These are phyloP conservation scores for Dendrothele bispora DNA, from an alignment of 768 basidiomycete species.

Conservation along the genomic window DNA sequence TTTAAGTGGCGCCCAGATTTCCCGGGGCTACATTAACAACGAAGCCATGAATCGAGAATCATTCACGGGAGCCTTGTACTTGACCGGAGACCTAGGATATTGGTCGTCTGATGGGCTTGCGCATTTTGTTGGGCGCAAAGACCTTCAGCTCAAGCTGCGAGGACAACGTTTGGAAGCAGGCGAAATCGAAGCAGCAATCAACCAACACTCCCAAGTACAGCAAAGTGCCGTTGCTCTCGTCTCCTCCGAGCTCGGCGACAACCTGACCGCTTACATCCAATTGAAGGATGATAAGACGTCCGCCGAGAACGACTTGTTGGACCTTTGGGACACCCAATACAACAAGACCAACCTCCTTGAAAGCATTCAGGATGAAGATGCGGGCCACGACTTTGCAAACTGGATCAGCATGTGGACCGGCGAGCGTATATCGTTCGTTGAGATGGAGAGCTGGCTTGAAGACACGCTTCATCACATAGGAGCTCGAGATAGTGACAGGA, in stretches of 20 bases:
- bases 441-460: conserved; percentile 1
- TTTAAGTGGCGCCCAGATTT: not conserved
- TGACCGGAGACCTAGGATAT: conserved; percentile 26
- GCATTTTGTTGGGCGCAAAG: conserved; percentile 28
- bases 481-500: not conserved
- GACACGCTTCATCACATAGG: conserved; percentile 1
- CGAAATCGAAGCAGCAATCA: conserved; percentile 19
- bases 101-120: conserved; percentile 26
- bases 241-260: not conserved
- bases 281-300: not conserved
- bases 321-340: conserved; percentile 2
- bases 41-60: not conserved
- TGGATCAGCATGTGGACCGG: conserved; percentile 5
- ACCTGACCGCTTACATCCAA: not conserved
- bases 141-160: conserved; percentile 30
- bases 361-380: not conserved
- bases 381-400: not conserved
- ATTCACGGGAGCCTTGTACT: conserved; percentile 16
- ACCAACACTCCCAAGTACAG: not conserved
- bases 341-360: not conserved
- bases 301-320: not conserved
- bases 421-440: not conserved
- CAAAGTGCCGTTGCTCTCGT: not conserved
- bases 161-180: conserved; percentile 31
- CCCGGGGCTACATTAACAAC: not conserved